Conservation (phyloP, 2,329 filamentous ascomycete genomes). For the Aspergillus aculeatus region DNA sequence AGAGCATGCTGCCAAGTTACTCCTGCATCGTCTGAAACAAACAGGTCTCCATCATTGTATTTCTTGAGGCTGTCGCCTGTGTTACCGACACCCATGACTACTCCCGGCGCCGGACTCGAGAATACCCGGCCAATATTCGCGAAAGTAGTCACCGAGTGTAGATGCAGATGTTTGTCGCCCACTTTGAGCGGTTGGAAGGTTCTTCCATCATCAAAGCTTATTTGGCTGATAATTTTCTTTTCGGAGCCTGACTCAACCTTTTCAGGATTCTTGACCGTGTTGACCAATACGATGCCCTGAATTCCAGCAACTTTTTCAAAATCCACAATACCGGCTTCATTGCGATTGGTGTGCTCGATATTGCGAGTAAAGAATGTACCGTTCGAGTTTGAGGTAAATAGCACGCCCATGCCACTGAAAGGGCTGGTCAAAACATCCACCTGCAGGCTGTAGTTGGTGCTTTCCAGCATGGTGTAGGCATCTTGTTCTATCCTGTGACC, state of each 20-base stretch:
- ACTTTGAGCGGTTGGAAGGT: constrained; percentile 74
- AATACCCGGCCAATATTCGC: constrained; percentile 83
- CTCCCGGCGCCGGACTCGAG: constrained; percentile 87
- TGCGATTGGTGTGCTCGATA: constrained; percentile 87
- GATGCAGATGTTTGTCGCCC: constrained; percentile 68
- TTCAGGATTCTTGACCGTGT: constrained; percentile 82
- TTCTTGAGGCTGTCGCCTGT: constrained; percentile 70
- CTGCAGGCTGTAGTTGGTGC: constrained; percentile 96
- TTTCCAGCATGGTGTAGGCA: constrained; percentile 90
- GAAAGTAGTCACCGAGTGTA: constrained; percentile 88
- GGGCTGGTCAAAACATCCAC: constrained; percentile 78
- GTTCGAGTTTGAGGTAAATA: constrained; percentile 96
- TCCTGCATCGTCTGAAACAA: constrained; percentile 87
- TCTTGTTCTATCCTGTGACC: constrained; percentile 80
- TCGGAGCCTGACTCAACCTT: constrained; percentile 62
- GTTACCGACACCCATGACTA: constrained; percentile 94
- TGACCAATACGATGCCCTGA: constrained; percentile 88
- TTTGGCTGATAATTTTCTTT: constrained; percentile 69
- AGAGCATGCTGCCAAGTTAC: constrained; percentile 73
- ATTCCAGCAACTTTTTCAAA: constrained; percentile 93
- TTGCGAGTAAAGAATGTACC: constrained; percentile 95
- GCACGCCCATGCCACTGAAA: constrained; percentile 72
- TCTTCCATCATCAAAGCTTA: constrained; percentile 93
- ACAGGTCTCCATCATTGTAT: constrained; percentile 75
- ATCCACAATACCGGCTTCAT: constrained; percentile 73